These are phyloP conservation scores for Cerrena zonata DNA, from an alignment of 1,284 basidiomycete genomes.

Conservation along the genomic window DNA sequence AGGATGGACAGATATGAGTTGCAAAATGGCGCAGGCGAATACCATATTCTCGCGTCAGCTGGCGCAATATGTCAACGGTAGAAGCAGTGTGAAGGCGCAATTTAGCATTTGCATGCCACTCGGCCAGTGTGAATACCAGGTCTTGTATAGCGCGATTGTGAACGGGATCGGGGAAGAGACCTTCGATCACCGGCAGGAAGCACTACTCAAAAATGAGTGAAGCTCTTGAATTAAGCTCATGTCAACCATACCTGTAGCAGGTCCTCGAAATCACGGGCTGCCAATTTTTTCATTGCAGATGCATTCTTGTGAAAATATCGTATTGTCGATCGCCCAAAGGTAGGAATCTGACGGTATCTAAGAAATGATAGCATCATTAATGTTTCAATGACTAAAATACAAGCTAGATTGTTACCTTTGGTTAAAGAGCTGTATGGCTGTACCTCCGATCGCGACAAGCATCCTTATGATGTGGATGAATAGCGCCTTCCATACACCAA, in stretches of 20 bases:
- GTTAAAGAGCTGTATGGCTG: background rate
- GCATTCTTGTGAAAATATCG: constrained; percentile 20
- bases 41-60: constrained; percentile 13
- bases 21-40: constrained; percentile 14
- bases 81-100: constrained; percentile 19
- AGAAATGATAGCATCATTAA: too few species aligned
- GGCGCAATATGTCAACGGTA: constrained; percentile 15
- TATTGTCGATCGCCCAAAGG: constrained; percentile 15
- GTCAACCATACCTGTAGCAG: constrained; percentile 4
- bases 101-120: constrained; percentile 23
- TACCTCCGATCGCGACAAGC: constrained; percentile 15
- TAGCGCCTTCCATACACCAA: constrained; percentile 23
- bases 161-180: constrained; percentile 24
- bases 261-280: constrained; percentile 16
- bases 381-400: background rate
- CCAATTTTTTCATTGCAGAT: constrained; percentile 25
- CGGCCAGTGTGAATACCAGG: constrained; percentile 14
- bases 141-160: constrained; percentile 17
- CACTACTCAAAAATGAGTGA: constrained; percentile 21
- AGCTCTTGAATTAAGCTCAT: background rate
- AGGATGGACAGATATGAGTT: constrained; percentile 8
- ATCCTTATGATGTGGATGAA: constrained; percentile 22
- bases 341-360: constrained; percentile 3
- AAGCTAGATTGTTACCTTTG: background rate
- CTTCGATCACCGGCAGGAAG: constrained; percentile 29